Percentiles rank a stretch among this genome's conserved stretches.
Evolutionary conservation across 2,329 filamentous ascomycete genomes (phyloP).

Genomic region (Cadophora malorum): DNA sequence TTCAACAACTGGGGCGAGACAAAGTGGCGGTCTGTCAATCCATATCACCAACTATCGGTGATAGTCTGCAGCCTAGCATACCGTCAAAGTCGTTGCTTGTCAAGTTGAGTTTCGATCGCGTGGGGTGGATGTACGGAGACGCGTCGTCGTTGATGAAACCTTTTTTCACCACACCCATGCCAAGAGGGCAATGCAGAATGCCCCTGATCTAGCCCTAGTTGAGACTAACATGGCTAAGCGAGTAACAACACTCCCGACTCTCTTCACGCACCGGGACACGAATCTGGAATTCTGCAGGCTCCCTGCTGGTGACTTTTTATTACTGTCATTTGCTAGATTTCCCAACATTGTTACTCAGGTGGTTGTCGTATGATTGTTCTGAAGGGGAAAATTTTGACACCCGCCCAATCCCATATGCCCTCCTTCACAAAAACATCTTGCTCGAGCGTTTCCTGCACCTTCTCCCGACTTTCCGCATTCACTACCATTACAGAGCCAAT

Average conservation of each 20-base stretch:
- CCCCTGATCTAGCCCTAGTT: not conserved
- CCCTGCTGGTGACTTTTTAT: too few relatives aligned
- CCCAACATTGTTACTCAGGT: not conserved
- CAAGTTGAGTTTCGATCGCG: not conserved
- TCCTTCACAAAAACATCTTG: slow-evolving; percentile 15
- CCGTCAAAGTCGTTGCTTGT: not conserved
- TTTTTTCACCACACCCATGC: not conserved
- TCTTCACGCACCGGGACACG: too few relatives aligned
- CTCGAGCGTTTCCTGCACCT: slow-evolving; percentile 13
- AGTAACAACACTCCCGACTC: not conserved
- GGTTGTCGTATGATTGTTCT: slow-evolving; percentile 4
- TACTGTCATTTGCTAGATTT: too few relatives aligned
- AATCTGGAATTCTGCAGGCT: too few relatives aligned
- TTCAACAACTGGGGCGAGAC: not conserved
- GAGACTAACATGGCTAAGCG: not conserved
- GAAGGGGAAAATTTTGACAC: slow-evolving; percentile 13
- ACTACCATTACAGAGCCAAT: slow-evolving; percentile 18
- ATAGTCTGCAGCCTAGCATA: not conserved
- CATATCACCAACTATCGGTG: not conserved
- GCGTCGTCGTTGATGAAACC: not conserved
- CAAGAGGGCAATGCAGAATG: not conserved
- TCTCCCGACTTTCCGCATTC: slow-evolving; percentile 14
- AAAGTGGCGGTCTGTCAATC: not conserved
- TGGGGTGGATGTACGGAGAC: not conserved
- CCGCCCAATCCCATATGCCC: slow-evolving; percentile 15